Evolutionary conservation across 2,329 filamentous ascomycete genomes (phyloP).

Genomic region (Cordyceps farinosa): DNA sequence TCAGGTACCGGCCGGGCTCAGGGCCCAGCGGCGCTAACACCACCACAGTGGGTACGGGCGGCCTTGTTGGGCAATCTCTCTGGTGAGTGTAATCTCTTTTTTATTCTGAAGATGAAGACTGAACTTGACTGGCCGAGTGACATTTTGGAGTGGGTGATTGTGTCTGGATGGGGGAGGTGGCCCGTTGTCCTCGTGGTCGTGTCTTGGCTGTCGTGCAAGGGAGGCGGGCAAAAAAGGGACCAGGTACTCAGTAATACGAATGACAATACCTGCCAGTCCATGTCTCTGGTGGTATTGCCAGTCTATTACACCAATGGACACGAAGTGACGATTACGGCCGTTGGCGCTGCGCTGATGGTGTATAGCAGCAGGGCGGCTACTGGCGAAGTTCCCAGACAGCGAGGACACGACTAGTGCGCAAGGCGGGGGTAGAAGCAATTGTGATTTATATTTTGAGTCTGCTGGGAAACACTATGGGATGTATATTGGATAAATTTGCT

Average conservation of each 20-base stretch:
- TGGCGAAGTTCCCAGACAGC: neutral
- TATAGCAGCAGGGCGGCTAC: neutral
- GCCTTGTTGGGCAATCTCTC: constrained; percentile 10
- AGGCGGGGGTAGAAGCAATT: neutral
- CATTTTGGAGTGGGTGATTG: neutral
- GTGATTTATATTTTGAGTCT: neutral
- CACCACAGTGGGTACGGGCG: constrained; percentile 2
- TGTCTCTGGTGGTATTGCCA: neutral
- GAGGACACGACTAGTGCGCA: neutral
- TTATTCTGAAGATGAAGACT: neutral
- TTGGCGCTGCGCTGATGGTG: neutral
- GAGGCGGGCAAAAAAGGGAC: neutral
- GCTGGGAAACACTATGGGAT: neutral
- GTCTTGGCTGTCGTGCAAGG: neutral
- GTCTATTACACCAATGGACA: neutral
- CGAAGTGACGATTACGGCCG: neutral
- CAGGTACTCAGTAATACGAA: neutral
- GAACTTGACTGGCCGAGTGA: neutral
- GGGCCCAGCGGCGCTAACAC: constrained; percentile 6
- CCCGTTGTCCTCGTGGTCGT: neutral
- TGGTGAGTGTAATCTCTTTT: constrained; percentile 9
- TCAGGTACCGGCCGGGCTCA: constrained; percentile 14
- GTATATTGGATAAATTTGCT: neutral
- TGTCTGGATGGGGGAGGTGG: neutral
- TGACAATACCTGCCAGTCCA: no score